Conservation (phyloP, 1,139 yeast species). For the Geotrichum aggregatum region DNA sequence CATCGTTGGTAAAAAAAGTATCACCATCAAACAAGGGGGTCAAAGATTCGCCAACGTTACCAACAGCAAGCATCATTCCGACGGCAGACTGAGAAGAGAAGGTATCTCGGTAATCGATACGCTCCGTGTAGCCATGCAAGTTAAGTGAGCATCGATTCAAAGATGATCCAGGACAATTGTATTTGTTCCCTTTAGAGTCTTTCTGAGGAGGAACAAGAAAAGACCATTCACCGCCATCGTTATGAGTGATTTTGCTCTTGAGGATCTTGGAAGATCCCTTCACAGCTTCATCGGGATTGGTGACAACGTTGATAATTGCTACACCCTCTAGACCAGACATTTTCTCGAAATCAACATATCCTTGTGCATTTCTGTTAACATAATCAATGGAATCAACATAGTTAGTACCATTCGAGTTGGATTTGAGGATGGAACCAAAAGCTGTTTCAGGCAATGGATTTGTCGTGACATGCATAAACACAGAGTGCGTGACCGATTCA, state of each 20-base stretch:
- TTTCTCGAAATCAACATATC: constrained; percentile 86
- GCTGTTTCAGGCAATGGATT: constrained; percentile 50
- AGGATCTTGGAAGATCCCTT: constrained; percentile 51
- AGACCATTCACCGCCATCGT: constrained; percentile 90
- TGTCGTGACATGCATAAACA: constrained; percentile 81
- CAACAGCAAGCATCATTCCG: constrained; percentile 81
- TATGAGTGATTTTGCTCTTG: constrained; percentile 72
- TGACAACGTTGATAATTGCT: constrained; percentile 65
- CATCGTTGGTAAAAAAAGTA: constrained; percentile 78
- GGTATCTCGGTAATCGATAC: constrained; percentile 77
- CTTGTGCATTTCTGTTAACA: constrained; percentile 69
- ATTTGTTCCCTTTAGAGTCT: constrained; percentile 60
- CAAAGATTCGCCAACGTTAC: constrained; percentile 76
- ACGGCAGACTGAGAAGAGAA: constrained; percentile 84
- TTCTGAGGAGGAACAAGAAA: constrained; percentile 60
- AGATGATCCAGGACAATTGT: constrained; percentile 44
- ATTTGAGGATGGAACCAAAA: constrained; percentile 79
- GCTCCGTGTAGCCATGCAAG: constrained; percentile 86
- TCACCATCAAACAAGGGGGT: constrained; percentile 50
- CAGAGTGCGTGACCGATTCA: constrained; percentile 68
- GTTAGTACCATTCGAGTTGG: constrained; percentile 94
- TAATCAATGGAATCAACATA: constrained; percentile 67
- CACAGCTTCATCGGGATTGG: constrained; percentile 46
- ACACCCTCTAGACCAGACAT: constrained; percentile 88
- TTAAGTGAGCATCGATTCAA: constrained; percentile 71